Base-by-base conservation (phyloP, 306 rosid genomes). In the Ormosia semicastrata region DNA sequence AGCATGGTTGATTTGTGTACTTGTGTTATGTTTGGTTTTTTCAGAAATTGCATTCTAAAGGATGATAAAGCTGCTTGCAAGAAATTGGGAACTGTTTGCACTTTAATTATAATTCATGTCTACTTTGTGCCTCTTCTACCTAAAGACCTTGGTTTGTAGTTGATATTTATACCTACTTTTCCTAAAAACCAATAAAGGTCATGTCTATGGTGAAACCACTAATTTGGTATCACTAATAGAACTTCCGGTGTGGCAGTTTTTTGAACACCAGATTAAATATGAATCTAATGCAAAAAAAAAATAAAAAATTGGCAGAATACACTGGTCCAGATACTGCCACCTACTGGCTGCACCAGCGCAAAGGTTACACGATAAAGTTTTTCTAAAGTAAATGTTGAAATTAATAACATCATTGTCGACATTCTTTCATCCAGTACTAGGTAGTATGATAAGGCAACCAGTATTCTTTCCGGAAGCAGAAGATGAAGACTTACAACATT, bases 401-500 rank as follows among this genome's bases (percentile, higher is more conserved):
- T 29, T 15, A 58, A 79, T 47, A 71, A 41, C 18, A 36, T 52
- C 32, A 71, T 32, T 47, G 10, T 30, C 5, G 30, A 50, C 24
- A 44, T 33, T 41, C n/a, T 71, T 54, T 37, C n/a, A n/a, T 36
- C 34, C 33, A 57, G 46, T 37, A 76, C 44, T 52, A 73, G 11
- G 36, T 34, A 72, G 53, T 4, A 72, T 72, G 24, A 76, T 64
- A 56, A 57, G 29, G n/a, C 29, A 33, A 47, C 8, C 7, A 56
- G 3, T 72, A 59, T 17, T 17, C 1, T 41, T 71, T 77, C 60
- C 54, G 58, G 18, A 50, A 44, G 41, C 75, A 73, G 66, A 40
- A 76, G 4, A 66, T 37, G 62, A 63, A 58, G 64, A 85, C 97
- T 75, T 93, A 93, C 99, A 81, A 87, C 82, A 69, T 95, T 93